Base-by-base conservation (phyloP, 2,329 filamentous ascomycete species). In the Hypoxylon sp. region DNA sequence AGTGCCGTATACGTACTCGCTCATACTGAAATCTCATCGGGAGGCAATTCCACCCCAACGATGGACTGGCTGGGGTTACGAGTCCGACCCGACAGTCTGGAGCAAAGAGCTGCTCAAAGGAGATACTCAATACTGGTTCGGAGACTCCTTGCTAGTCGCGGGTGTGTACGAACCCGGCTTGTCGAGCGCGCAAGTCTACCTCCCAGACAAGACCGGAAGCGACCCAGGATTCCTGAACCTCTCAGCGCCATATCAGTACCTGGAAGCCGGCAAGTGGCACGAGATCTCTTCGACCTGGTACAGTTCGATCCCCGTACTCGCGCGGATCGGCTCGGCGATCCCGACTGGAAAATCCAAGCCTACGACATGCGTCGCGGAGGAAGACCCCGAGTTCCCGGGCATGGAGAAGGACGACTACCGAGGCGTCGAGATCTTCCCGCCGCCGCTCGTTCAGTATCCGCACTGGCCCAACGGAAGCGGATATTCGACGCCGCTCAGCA, bases 41-140 rank as follows among this genome's bases (percentile, higher is more conserved):
- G 84, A 80, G 0, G 91, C 91, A 0, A 80, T 83, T 0, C 90
- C 91, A 1, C 88, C 90, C 0, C 91, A 92, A 73, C 83, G 90
- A 57, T 93, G 91, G 91, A 88, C 89, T 0, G 91, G 91, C 0
- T 93, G 90, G 90, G 90, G 90, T 27, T 92, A 90, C 73, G 91
- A 93, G 75, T 74, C 79, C 0, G 91, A 93, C 71, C 81, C 88
- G 0, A 87, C 89, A 66, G 88, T 93, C 0, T 93, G 91, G 91
- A 87, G 81, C 1, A 83, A 83, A 53, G 74, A 82, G 0, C 80
- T 92, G 2, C 89, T 86, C 61, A 82, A 86, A 31, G 90, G 90
- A 6, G 91, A 93, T 72, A 86, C 87, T 3, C 91, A 94, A 75
- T 93, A 90, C 81, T 93, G 90, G 90, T 86, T 93, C 25, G 91